Percentiles rank a stretch among this genome's conserved stretches.
phyloP scores from a whole-genome alignment of 1,284 basidiomycete genomes.

The Taiwanofungus camphoratus region DNA sequence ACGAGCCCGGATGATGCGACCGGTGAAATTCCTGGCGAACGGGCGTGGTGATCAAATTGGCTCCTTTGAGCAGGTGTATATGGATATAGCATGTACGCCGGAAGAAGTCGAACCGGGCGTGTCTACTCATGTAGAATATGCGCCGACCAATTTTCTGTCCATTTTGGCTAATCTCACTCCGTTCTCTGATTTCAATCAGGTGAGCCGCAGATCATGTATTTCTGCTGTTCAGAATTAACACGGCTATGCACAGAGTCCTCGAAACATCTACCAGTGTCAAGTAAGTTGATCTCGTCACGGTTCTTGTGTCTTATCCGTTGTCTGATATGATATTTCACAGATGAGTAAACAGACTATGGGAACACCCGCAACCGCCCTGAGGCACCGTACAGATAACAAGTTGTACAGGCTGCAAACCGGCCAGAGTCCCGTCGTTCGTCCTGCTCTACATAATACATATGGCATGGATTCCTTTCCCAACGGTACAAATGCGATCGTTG shows the following conservation, averaged over 20 bases:
- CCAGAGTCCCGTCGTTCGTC: constrained; percentile 94
- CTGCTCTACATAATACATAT: constrained; percentile 90
- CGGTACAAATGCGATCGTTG: constrained; percentile 97
- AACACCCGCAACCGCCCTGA: constrained; percentile 88
- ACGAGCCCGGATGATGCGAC: constrained; percentile 94
- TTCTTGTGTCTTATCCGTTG: not conserved
- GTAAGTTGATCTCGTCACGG: constrained; percentile 31
- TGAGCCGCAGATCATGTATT: constrained; percentile 19
- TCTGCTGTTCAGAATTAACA: not conserved
- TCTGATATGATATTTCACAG: constrained; percentile 33
- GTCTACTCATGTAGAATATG: constrained; percentile 89
- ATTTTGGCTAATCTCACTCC: constrained; percentile 79
- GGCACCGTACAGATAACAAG: constrained; percentile 97
- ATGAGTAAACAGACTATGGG: constrained; percentile 99
- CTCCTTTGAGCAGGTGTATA: constrained; percentile 98
- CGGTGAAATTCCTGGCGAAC: constrained; percentile 89
- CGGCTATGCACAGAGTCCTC: constrained; percentile 55
- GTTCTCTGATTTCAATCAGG: constrained; percentile 97
- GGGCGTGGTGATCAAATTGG: constrained; percentile 88
- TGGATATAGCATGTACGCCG: constrained; percentile 93
- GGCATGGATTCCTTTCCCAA: constrained; percentile 99
- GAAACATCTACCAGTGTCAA: constrained; percentile 87
- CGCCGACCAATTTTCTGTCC: constrained; percentile 94
- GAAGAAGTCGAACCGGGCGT: constrained; percentile 83
- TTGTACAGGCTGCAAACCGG: constrained; percentile 94